These are phyloP conservation scores for Buxus sempervirens DNA, from an alignment of 164 flowering plant species.

Conservation along the genomic window DNA sequence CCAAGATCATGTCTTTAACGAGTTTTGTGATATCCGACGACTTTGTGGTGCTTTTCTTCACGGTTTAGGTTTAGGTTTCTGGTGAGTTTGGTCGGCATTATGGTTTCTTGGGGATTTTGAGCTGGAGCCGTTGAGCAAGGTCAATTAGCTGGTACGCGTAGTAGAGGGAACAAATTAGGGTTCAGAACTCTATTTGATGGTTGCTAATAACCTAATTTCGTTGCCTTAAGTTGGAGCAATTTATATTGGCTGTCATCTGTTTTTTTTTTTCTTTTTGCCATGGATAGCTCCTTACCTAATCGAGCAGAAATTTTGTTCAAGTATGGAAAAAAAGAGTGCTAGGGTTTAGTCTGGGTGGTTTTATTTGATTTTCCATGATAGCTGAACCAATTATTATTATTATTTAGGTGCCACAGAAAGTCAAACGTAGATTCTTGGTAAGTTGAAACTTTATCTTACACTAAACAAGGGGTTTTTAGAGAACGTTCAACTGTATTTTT, in stretches of 20 bases:
- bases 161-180: constrained; percentile 5
- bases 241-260: neutral
- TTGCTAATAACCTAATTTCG: neutral
- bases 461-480: neutral
- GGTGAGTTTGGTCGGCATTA: constrained; percentile 5
- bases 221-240: neutral
- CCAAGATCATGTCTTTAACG: neutral
- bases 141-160: neutral
- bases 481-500: neutral
- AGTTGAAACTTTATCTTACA: neutral
- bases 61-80: constrained; percentile 8
- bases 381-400: neutral
- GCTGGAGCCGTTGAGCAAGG: neutral
- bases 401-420: neutral
- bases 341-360: neutral
- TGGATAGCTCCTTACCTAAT: neutral
- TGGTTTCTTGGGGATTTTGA: neutral
- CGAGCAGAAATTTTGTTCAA: neutral
- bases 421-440: neutral
- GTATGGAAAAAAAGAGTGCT: neutral
- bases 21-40: neutral
- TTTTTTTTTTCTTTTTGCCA: neutral
- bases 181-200: neutral
- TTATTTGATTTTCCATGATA: neutral
- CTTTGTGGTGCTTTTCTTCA: neutral